Percentiles rank a stretch among this genome's conserved stretches.
Evolutionary conservation across 2,329 filamentous ascomycete species (phyloP).

Genomic region (Sphaceloma murrayae): DNA sequence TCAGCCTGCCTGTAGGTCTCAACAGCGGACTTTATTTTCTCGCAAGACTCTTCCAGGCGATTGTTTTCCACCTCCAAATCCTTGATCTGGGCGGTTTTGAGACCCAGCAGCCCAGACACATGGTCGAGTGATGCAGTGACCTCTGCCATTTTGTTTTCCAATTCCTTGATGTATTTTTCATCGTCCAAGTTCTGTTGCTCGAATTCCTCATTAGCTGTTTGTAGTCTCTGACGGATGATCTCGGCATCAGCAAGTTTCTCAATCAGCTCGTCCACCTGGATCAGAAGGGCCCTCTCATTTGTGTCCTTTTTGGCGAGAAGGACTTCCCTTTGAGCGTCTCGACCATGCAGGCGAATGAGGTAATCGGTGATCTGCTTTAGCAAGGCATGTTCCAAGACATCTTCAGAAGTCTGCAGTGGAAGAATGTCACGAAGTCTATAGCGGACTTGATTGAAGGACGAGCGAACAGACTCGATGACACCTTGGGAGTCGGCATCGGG

Average conservation of each 20-base stretch:
- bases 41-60: slow-evolving; percentile 30
- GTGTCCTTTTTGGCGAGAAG: slow-evolving; percentile 28
- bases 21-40: slow-evolving; percentile 32
- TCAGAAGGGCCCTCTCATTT: slow-evolving; percentile 31
- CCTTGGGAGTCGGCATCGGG: slow-evolving; percentile 26
- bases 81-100: slow-evolving; percentile 21
- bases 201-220: slow-evolving; percentile 30
- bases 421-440: slow-evolving; percentile 33
- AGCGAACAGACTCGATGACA: slow-evolving; percentile 34
- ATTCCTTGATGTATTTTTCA: slow-evolving; percentile 30
- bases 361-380: slow-evolving; percentile 34
- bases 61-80: slow-evolving; percentile 24
- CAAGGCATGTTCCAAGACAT: slow-evolving; percentile 33
- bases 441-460: slow-evolving; percentile 34
- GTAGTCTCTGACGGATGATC: slow-evolving; percentile 30
- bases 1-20: slow-evolving; percentile 34
- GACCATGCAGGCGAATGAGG: slow-evolving; percentile 23
- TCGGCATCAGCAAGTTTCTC: slow-evolving; percentile 30
- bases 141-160: slow-evolving; percentile 30
- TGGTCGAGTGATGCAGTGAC: slow-evolving; percentile 28
- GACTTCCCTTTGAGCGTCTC: slow-evolving; percentile 24
- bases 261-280: slow-evolving; percentile 30
- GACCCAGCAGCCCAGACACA: slow-evolving; percentile 22
- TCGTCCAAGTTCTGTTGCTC: slow-evolving; percentile 32
- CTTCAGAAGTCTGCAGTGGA: slow-evolving; percentile 30